These are phyloP conservation scores for Anisogramma anomala DNA, from an alignment of 2,329 filamentous ascomycete species.

Conservation along the genomic window DNA sequence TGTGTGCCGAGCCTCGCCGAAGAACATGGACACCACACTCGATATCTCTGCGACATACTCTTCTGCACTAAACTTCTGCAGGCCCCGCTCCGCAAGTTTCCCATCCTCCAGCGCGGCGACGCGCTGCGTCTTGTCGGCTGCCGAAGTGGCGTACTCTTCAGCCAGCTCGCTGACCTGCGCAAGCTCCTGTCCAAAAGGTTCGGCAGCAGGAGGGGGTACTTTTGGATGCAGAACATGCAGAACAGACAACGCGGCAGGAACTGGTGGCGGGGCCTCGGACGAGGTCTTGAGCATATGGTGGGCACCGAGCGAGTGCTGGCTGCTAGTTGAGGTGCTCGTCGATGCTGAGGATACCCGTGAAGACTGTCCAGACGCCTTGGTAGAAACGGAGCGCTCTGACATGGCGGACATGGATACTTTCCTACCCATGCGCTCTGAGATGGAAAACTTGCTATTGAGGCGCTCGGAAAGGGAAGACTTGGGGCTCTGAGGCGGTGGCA, in stretches of 20 bases:
- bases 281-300: constrained; percentile 20
- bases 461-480: constrained; percentile 26
- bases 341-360: constrained; percentile 47
- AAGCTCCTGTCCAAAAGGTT: constrained; percentile 78
- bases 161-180: constrained; percentile 87
- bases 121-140: constrained; percentile 35
- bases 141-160: constrained; percentile 65
- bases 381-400: constrained; percentile 44
- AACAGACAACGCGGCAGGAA: constrained; percentile 5
- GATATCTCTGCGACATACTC: constrained; percentile 79
- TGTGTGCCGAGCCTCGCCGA: constrained; percentile 28
- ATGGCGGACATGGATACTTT: constrained; percentile 35
- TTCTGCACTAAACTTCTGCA: constrained; percentile 62
- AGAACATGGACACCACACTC: constrained; percentile 52
- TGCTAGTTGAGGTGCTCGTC: constrained; percentile 38
- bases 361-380: constrained; percentile 44
- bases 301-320: constrained; percentile 24
- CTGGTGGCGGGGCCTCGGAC: constrained; percentile 19
- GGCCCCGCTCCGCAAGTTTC: constrained; percentile 55
- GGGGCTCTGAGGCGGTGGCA: constrained; percentile 56
- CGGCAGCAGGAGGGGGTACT: constrained; percentile 17
- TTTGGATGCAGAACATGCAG: constrained; percentile 17
- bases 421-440: constrained; percentile 54
- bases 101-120: constrained; percentile 62
- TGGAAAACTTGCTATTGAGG: constrained; percentile 34